Conservation (phyloP, 163 green algal species). For the Prototheca stagnorum region DNA sequence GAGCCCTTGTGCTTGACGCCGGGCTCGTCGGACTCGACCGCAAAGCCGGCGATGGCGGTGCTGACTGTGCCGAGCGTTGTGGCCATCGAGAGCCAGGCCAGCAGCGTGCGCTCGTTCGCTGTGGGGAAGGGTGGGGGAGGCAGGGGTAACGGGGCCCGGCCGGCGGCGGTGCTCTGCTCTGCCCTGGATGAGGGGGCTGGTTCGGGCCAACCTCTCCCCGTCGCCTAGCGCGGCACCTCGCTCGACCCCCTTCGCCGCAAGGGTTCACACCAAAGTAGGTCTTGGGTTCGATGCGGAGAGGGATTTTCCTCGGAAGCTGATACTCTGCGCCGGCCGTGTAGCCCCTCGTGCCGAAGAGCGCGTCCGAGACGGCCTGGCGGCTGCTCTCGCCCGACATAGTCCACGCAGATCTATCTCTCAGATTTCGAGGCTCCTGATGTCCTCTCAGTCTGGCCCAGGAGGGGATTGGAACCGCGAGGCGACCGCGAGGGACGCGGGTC, state of each 20-base stretch:
- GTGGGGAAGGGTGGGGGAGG: not conserved
- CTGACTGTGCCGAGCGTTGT: conserved; percentile 63
- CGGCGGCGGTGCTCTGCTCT: too few species aligned
- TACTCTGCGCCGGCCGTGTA: conserved; percentile 23
- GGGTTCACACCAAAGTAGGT: conserved; percentile 79
- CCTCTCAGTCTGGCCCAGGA: too few species aligned
- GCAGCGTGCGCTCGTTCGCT: conserved; percentile 73
- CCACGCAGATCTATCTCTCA: too few species aligned
- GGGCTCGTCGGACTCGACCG: conserved; percentile 15
- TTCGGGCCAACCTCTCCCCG: too few species aligned
- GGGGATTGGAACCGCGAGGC: too few species aligned
- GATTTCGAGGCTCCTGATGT: too few species aligned
- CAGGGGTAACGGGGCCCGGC: too few species aligned
- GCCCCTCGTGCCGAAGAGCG: conserved; percentile 21
- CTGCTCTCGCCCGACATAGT: too few species aligned
- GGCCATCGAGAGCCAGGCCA: conserved; percentile 71
- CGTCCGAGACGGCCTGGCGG: conserved; percentile 13
- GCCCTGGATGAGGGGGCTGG: too few species aligned
- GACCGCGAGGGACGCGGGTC: too few species aligned
- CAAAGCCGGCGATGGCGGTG: conserved; percentile 57
- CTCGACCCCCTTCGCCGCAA: too few species aligned
- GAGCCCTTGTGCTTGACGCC: conserved; percentile 5
- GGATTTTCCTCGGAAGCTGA: conserved; percentile 57
- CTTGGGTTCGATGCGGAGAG: conserved; percentile 73
- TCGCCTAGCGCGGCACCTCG: too few species aligned